Evolutionary conservation across 371 early-diverging fungal genomes (phyloP), one percentile per base, ranked within the genome.

Genomic region (Mortierella sp.): DNA sequence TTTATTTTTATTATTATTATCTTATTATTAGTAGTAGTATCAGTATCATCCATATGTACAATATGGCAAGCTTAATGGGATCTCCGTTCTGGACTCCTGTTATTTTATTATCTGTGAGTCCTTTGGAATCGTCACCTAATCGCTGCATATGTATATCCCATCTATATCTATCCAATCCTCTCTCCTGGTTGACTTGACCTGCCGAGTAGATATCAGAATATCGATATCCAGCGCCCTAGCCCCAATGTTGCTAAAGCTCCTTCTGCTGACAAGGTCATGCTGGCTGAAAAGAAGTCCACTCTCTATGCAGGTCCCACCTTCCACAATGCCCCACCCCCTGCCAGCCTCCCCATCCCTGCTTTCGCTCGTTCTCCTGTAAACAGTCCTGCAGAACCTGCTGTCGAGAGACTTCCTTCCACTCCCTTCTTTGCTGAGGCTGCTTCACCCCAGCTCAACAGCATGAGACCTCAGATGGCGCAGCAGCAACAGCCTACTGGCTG

Each of bases 281-380:
- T 70, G 37, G 65, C 61, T 8, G 80, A 64, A n/a, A 71, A 73
- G 45, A 73, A 66, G 68, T 52, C 57, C 18, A 57, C 70, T 12
- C 85, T 90, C 39, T 95, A 94, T 72, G 94, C 94, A 52, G 95
- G 95, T 49, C 93, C 95, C 16, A 92, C 90, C 43, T 95, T 95
- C 74, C 93, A 92, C 72, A 95, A 94, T 85, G 90, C 95, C 22
- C 95, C 95, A 63, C 91, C 92, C 22, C 92, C 95, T 2, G 87
- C 87, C 66, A 87, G 89, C 37, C 83, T 95, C 51, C 95, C 95
- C 37, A 87, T 95, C 71, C 95, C 95, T 63, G 87, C 91, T 47
- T 93, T 94, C 68, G 74, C 70, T 9, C 71, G 69, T 43, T 73
- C 67, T 9, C 37, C 70, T 24, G 67, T 58, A 6, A 66, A 43